Evolutionary conservation across 1,284 basidiomycete genomes (phyloP).

Genomic region (Hymenochaete sp.): DNA sequence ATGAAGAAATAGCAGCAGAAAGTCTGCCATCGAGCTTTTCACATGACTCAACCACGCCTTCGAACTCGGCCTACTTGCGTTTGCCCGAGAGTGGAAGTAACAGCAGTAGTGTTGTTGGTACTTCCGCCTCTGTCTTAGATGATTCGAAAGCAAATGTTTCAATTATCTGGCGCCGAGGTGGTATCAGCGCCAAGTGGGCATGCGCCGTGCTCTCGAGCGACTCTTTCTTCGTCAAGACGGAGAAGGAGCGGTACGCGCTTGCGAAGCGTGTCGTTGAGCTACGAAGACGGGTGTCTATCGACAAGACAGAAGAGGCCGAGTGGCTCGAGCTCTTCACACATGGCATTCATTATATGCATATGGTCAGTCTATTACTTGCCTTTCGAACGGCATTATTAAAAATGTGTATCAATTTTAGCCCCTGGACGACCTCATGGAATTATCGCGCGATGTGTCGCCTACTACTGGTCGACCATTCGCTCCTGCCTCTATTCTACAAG

Average conservation of each 20-base stretch:
- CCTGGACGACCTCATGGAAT: slow-evolving; percentile 67
- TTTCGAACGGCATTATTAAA: neutral
- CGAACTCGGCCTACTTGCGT: slow-evolving; percentile 13
- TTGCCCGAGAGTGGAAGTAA: slow-evolving; percentile 19
- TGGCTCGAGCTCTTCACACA: slow-evolving; percentile 68
- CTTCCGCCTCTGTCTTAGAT: too few relatives aligned
- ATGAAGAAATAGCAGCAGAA: slow-evolving; percentile 53
- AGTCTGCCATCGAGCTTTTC: neutral
- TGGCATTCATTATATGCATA: slow-evolving; percentile 84
- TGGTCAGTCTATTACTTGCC: slow-evolving; percentile 40
- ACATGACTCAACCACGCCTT: slow-evolving; percentile 9
- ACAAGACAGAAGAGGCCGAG: slow-evolving; percentile 50
- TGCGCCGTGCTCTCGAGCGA: slow-evolving; percentile 71
- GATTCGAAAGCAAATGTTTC: slow-evolving; percentile 30
- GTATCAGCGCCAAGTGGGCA: slow-evolving; percentile 66
- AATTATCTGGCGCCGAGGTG: slow-evolving; percentile 53
- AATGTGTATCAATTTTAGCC: slow-evolving; percentile 34
- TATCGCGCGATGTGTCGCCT: slow-evolving; percentile 67
- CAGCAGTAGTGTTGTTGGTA: neutral
- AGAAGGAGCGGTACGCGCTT: slow-evolving; percentile 75
- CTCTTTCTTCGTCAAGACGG: slow-evolving; percentile 71
- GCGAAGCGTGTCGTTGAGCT: slow-evolving; percentile 72
- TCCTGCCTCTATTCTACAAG: slow-evolving; percentile 57
- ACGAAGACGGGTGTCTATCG: slow-evolving; percentile 39
- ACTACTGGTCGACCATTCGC: slow-evolving; percentile 64